Evolutionary conservation across 2,329 filamentous ascomycete genomes (phyloP), one percentile per base, ranked within the genome.

Genomic region (Colletotrichum gigasporum): DNA sequence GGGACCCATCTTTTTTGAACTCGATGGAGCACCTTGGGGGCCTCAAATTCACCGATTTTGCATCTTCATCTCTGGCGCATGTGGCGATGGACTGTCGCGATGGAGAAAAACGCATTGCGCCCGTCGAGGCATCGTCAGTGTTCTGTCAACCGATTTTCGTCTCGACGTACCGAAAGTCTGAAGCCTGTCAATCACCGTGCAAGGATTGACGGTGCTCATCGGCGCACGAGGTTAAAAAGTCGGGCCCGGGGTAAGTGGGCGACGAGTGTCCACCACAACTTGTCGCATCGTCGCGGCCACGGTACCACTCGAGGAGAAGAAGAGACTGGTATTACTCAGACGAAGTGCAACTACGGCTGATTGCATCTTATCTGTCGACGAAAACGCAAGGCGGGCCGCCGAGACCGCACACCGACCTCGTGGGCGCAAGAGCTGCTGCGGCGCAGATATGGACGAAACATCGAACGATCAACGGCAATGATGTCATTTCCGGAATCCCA

Each of bases 141-240:
- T 35, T 35, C 41, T 54, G 41, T 61, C 61, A 42, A 32, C 61
- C 14, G 41, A 61, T 54, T 34, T 54, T 61, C 61, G 48, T 61
- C 48, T 61, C 61, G 56, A 64, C 24, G n/a, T 54, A 22, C 20
- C 20, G 35, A 53, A 54, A 61, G 56, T 47, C 44, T 54, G 61
- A 64, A 48, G 56, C 55, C 61, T 54, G 34, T 30, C n/a, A 44
- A 42, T 42, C 41, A 30, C 22, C 26, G 18, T 64, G 56, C 61
- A 64, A 64, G 61, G 61, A 64, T 64, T 64, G 56, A 61, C 61
- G 56, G 61, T 64, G 61, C 56, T 64, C 61, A 24, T 50, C 61
- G 48, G 56, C 48, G 56, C 61, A 53, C 48, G 56, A 64, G 55
- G 47, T 48, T 42, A 61, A 50, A 64, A 61, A 61, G 56, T 61